phyloP scores from a whole-genome alignment of 495 filamentous ascomycete species.

The Aspergillus affinis region DNA sequence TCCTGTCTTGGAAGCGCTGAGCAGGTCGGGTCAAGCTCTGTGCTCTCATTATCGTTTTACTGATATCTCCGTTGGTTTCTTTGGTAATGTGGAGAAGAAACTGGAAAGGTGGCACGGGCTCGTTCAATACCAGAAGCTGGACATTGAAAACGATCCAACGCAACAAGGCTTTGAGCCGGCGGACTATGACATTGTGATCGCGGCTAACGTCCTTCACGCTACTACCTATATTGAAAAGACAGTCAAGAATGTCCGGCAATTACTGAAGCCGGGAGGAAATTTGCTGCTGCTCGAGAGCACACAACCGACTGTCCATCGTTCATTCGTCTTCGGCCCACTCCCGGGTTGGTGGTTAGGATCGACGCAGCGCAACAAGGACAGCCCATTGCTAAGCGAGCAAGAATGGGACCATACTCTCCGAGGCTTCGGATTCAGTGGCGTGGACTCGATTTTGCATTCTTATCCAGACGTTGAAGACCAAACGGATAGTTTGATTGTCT shows the following conservation, averaged over 20 bases:
- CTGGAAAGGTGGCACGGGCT: constrained; percentile 18
- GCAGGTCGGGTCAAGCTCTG: too few species aligned
- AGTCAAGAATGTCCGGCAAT: constrained; percentile 32
- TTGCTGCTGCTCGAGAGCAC: constrained; percentile 26
- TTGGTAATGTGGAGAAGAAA: constrained; percentile 22
- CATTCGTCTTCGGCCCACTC: too few species aligned
- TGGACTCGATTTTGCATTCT: too few species aligned
- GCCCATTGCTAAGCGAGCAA: too few species aligned
- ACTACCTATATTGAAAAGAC: constrained; percentile 36
- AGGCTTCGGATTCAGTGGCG: too few species aligned
- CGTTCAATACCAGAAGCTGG: constrained; percentile 41
- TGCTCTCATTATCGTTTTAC: too few species aligned
- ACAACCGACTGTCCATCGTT: too few species aligned
- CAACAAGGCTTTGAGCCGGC: constrained; percentile 39
- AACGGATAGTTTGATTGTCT: neutral
- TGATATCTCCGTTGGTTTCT: constrained; percentile 44
- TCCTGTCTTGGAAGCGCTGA: too few species aligned
- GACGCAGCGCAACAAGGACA: too few species aligned
- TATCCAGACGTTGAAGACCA: constrained; percentile 7
- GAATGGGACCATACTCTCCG: too few species aligned
- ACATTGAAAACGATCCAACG: constrained; percentile 33
- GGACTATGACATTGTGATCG: constrained; percentile 49
- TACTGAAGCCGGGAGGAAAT: constrained; percentile 51
- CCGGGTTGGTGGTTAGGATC: too few species aligned
- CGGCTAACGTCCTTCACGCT: constrained; percentile 38